These are phyloP conservation scores for Millerozyma miso DNA, from an alignment of 805 yeast species.

Conservation along the genomic window DNA sequence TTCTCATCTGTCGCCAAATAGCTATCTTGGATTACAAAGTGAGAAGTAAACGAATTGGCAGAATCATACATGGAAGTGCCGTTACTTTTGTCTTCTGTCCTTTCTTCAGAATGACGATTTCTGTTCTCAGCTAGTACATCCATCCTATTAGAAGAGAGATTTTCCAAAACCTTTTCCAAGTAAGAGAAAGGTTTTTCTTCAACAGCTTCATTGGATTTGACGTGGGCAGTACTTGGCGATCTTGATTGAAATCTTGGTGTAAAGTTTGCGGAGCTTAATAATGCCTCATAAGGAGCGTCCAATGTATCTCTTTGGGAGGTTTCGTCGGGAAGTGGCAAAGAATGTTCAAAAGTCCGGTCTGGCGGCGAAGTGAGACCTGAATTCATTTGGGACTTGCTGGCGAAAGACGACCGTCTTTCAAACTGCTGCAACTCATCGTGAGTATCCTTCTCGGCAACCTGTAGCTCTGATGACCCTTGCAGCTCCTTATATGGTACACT, in stretches of 20 bases:
- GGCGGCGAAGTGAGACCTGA: conserved; percentile 9
- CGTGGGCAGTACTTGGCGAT: background rate
- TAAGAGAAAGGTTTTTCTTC: conserved; percentile 17
- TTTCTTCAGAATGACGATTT: no score
- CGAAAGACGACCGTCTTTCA: no score
- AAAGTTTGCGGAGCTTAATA: conserved; percentile 10
- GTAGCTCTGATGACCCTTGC: no score
- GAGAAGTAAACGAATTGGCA: background rate
- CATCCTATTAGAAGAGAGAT: conserved; percentile 11
- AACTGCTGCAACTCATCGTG: no score
- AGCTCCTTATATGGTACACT: no score
- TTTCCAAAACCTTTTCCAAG: conserved; percentile 27
- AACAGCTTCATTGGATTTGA: background rate
- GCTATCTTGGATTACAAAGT: background rate
- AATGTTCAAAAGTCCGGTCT: conserved; percentile 19
- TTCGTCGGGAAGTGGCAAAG: conserved; percentile 25
- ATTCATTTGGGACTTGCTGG: no score
- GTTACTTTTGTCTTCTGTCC: no score
- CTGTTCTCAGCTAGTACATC: background rate
- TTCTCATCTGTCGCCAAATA: background rate
- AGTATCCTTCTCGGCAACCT: no score
- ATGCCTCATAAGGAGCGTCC: conserved; percentile 1
- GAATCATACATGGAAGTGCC: background rate
- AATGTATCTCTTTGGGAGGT: background rate
- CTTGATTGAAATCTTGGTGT: background rate